Conservation (phyloP, 1,139 yeast species). For the Hyphopichia buzzinii region DNA sequence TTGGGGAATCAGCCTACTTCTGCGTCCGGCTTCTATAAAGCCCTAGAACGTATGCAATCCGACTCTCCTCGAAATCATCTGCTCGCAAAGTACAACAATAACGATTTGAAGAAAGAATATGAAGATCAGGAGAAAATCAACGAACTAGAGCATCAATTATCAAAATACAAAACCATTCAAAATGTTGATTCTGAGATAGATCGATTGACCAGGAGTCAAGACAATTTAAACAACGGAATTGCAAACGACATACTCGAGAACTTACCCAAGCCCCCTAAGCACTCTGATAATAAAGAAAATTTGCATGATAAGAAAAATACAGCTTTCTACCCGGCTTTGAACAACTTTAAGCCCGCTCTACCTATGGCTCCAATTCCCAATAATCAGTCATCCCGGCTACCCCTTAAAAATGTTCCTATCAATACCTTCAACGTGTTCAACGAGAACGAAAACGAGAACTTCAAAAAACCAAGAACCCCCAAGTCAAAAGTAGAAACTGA, state of each 20-base stretch:
- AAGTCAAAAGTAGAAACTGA: background rate
- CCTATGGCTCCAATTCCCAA: background rate
- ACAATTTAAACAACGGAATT: background rate
- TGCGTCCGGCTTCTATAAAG: conserved; percentile 8
- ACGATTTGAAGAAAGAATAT: conserved; percentile 25
- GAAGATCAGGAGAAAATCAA: conserved; percentile 24
- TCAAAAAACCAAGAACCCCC: conserved; percentile 27
- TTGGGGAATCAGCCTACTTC: conserved; percentile 5
- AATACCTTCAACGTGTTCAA: conserved; percentile 11
- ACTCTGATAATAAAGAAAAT: conserved; percentile 8
- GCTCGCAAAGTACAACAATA: conserved; percentile 21
- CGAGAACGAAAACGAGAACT: conserved; percentile 12
- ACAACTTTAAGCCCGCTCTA: conserved; percentile 1
- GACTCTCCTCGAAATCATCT: conserved; percentile 9
- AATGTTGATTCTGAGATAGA: conserved; percentile 2
- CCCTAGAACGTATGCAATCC: conserved; percentile 7
- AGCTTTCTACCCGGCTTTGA: background rate
- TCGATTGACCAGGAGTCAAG: background rate
- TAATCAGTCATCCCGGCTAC: conserved; percentile 4
- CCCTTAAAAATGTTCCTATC: conserved; percentile 16
- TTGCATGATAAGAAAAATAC: conserved; percentile 1
- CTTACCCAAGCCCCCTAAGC: background rate
- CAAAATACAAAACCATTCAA: conserved; percentile 4
- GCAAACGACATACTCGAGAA: too few relatives aligned
- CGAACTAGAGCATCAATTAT: conserved; percentile 12